Evolutionary conservation across 2,329 filamentous ascomycete genomes (phyloP).

Genomic region (Hymenoscyphus infarciens): DNA sequence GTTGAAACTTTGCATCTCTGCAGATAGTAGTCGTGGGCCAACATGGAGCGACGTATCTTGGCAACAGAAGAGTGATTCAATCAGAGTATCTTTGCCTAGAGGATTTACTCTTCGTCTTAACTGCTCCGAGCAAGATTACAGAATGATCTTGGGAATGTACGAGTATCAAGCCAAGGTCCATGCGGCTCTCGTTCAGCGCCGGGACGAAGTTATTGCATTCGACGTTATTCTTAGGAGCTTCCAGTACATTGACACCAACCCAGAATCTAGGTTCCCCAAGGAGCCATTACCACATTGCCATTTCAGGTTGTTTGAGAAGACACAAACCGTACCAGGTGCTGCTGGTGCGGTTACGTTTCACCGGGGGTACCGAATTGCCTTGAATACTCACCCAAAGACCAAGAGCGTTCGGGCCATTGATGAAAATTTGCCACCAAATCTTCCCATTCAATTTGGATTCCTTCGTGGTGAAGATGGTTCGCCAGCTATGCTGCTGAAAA

Average conservation of each 20-base stretch:
- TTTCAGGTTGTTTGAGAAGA: slow-evolving; percentile 70
- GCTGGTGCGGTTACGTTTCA: slow-evolving; percentile 70
- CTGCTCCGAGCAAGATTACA: slow-evolving; percentile 73
- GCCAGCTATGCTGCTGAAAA: slow-evolving; percentile 63
- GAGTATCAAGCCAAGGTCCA: slow-evolving; percentile 80
- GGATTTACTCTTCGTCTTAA: slow-evolving; percentile 71
- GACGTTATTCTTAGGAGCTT: slow-evolving; percentile 68
- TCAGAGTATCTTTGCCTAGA: slow-evolving; percentile 69
- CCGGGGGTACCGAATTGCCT: slow-evolving; percentile 72
- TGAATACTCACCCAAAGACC: slow-evolving; percentile 73
- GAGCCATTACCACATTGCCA: slow-evolving; percentile 71
- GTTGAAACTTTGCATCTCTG: slow-evolving; percentile 70
- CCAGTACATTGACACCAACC: slow-evolving; percentile 73
- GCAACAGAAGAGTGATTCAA: slow-evolving; percentile 62
- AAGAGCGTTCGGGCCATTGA: slow-evolving; percentile 75
- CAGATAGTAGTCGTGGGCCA: slow-evolving; percentile 62
- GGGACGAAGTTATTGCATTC: slow-evolving; percentile 68
- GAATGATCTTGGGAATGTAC: slow-evolving; percentile 75
- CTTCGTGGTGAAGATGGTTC: slow-evolving; percentile 67
- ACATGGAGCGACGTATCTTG: slow-evolving; percentile 82
- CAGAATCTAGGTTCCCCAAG: slow-evolving; percentile 70
- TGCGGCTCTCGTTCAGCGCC: slow-evolving; percentile 62
- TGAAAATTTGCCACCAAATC: slow-evolving; percentile 61
- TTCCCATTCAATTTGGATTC: slow-evolving; percentile 75
- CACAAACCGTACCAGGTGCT: slow-evolving; percentile 65